Percentiles rank a stretch among this genome's conserved stretches.
Conservation (phyloP, 2,329 filamentous ascomycete species). For the Botrytis paeoniae region DNA sequence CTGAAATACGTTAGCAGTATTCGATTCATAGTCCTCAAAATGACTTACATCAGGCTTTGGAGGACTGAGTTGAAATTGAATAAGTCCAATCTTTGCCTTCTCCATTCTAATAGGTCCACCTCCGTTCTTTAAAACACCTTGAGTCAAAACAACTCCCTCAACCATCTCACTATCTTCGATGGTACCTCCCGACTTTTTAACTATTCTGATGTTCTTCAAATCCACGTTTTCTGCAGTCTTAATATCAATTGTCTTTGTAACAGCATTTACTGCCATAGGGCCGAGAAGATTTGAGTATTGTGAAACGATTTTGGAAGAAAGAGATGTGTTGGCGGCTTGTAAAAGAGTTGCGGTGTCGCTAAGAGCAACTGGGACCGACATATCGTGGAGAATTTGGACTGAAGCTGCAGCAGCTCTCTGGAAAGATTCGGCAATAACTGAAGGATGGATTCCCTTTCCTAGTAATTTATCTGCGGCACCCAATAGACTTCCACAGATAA, state of each 20-base stretch:
- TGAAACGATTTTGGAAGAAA: conserved; percentile 97
- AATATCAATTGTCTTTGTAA: conserved; percentile 91
- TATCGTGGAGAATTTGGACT: conserved; percentile 86
- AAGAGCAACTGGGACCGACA: conserved; percentile 91
- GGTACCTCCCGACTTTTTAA: conserved; percentile 97
- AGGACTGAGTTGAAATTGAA: conserved; percentile 97
- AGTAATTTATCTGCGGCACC: conserved; percentile 90
- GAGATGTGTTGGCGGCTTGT: conserved; percentile 93
- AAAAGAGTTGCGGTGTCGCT: conserved; percentile 85
- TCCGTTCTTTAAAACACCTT: conserved; percentile 89
- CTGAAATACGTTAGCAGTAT: conserved; percentile 42
- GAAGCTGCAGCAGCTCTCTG: conserved; percentile 88
- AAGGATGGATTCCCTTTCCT: conserved; percentile 92
- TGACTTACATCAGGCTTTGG: conserved; percentile 85
- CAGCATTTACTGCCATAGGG: conserved; percentile 97
- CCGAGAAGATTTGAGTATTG: conserved; percentile 93
- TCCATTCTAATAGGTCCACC: conserved; percentile 90
- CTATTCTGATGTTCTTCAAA: conserved; percentile 89
- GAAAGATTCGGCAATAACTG: conserved; percentile 96
- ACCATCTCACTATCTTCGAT: conserved; percentile 98
- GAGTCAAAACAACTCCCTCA: conserved; percentile 88
- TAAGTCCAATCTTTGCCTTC: conserved; percentile 94
- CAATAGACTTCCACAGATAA: conserved; percentile 92
- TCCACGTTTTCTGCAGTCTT: conserved; percentile 97
- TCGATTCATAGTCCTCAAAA: background rate